Evolutionary conservation across 2,329 filamentous ascomycete genomes (phyloP), one percentile per base, ranked within the genome.

Genomic region (Penicillium sp.): DNA sequence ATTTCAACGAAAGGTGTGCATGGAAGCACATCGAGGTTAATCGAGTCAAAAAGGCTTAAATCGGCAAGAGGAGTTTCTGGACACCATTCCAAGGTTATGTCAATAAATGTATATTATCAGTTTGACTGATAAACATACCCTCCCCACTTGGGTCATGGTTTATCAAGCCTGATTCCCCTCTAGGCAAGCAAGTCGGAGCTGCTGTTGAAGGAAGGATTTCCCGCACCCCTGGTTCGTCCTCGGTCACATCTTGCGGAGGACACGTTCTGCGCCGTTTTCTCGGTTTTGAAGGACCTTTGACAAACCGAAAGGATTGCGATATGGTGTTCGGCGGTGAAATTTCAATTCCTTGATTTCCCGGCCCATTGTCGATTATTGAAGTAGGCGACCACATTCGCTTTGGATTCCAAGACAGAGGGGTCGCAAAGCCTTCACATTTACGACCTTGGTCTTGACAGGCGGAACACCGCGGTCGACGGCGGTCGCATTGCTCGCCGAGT

Each of bases 391-490:
- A 28, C 42, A 45, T 60, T 9, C 60, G 57, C 18, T 55, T 51
- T 49, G 47, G 43, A 58, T 62, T 48, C 64, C 62, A 60, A 3
- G 55, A 61, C 18, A 62, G 51, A 35, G 50, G 53, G 12, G 58
- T 23, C 11, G 42, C 42, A 45, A 45, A 45, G 20, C 42, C 42
- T 11, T 23, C 62, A 56, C 64, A 67, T 48, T 50, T 57, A 5
- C 58, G 59, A 3, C 55, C 59, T 38, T 59, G 51, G 4, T 18
- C 47, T 8, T 67, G 51, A 51, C 65, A 66, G 24, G 61, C 60
- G 20, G 61, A 59, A 51, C 65, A 67, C 52, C 56, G 59, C 6
- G 62, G 63, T 30, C 43, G 21, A 42, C 58, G 64, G 16, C 64
- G 63, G 56, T 67, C 65, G 52, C 65, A 68, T 12, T 33, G 20